Evolutionary conservation across 345 rosid species (phyloP).

Genomic region (Reutealis trisperma): DNA sequence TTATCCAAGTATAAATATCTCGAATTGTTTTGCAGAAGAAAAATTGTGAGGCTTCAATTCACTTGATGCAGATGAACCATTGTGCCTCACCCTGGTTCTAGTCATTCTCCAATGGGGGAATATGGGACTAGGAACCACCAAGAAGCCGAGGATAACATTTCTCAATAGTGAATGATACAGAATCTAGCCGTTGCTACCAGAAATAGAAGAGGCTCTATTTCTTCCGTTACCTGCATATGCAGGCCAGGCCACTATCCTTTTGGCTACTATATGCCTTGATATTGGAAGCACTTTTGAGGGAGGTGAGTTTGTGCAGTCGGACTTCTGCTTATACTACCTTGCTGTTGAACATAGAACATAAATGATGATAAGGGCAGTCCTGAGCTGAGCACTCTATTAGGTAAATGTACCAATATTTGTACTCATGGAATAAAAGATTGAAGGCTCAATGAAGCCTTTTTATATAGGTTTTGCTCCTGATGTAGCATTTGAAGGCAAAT

Average conservation of each 20-base stretch:
- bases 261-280: constrained; percentile 1
- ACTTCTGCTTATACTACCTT: not conserved
- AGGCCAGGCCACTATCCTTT: not conserved
- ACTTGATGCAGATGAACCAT: not conserved
- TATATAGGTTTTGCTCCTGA: not conserved
- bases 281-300: constrained; percentile 11
- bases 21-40: not conserved
- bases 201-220: not conserved
- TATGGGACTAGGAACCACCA: not conserved
- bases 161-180: not conserved
- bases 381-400: not conserved
- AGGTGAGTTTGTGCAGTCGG: not conserved
- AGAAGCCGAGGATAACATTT: not conserved
- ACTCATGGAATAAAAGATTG: not conserved
- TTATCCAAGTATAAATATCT: not conserved
- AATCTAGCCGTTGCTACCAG: not conserved
- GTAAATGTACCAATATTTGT: not conserved
- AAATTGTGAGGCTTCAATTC: constrained; percentile 10
- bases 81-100: not conserved
- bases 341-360: not conserved
- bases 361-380: not conserved
- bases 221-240: not conserved
- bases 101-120: not conserved
- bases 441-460: no score
- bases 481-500: not conserved